Base-by-base conservation (phyloP, 805 yeast genomes). In the Kazachstania kunashirensis region DNA sequence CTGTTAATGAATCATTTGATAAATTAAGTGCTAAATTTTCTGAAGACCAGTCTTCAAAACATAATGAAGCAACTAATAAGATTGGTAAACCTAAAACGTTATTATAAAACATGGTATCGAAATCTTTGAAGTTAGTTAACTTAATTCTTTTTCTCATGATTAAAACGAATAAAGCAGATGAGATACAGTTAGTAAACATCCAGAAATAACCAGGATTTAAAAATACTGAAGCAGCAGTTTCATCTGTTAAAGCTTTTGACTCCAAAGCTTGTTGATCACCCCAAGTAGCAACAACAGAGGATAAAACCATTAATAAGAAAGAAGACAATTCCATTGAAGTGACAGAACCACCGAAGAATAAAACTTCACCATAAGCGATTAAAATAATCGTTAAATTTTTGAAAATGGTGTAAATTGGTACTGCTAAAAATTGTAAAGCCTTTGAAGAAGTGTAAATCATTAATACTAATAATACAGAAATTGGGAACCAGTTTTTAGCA, bases 21-120 rank as follows among this genome's bases (percentile, higher is more conserved):
- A 92, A 84, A 73, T 88, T 89, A 38, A 56, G 52, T 13, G 70
- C 70, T 37, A 92, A 57, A 66, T 89, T 92, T 33, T 60, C 80
- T 29, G 84, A 55, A 31, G 94, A 78, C 98, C 98, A 92, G 70
- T 89, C 94, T 70, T 92, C 98, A 40, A 85, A 67, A 30, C 79
- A 19, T 37, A 92, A 65, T 2, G 97, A 84, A 47, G 80, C 70
- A 30, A 79, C 55, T 47, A 86, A 65, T 51, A 92, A 71, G 47
- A 89, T 82, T 50, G 98, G 98, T 57, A 92, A 77, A 29, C 96
- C 84, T 51, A 92, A 71, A 56, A 89, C 71, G 66, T 92, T 92
- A 75, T 92, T 92, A 79, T 88, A 92, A 70, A 78, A 92, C 96
- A 89, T 89, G 63, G 98, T 88, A 65, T 88, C 96, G 55, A 84